Percentiles rank a stretch among this genome's conserved stretches.
Conservation (phyloP, 2,329 filamentous ascomycete species). For the Neopestalotiopsis sp. region DNA sequence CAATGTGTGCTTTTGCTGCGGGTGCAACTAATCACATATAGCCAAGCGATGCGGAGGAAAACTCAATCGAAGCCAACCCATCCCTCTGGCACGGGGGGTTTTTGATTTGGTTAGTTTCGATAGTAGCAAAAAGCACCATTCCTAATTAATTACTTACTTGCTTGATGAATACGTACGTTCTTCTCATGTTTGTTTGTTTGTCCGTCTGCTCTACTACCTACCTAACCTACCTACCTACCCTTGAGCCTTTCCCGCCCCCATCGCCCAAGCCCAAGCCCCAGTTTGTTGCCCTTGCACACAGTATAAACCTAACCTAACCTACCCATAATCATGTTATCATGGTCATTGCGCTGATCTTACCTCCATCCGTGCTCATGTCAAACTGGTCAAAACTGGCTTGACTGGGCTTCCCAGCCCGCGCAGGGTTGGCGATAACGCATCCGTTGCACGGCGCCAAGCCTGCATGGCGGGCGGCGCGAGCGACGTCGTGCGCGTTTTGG, state of each 20-base stretch:
- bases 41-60: neutral
- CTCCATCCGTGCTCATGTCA: constrained; percentile 7
- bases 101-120: neutral
- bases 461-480: neutral
- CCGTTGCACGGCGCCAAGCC: constrained; percentile 13
- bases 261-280: neutral
- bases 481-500: constrained; percentile 1
- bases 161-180: too few species aligned
- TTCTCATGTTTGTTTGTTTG: too few species aligned
- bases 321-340: neutral
- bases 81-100: neutral
- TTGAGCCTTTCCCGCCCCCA: neutral
- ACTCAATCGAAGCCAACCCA: neutral
- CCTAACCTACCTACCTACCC: too few species aligned
- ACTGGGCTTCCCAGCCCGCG: neutral
- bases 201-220: too few species aligned
- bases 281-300: neutral
- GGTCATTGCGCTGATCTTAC: constrained; percentile 8
- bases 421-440: constrained; percentile 13
- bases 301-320: neutral
- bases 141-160: neutral
- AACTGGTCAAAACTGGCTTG: too few species aligned
- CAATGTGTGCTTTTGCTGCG: neutral
- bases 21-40: neutral
- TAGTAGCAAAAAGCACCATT: neutral